Evolutionary conservation across 2,329 filamentous ascomycete species (phyloP), one percentile per base, ranked within the genome.

Genomic region (Fusarium lyarnte): DNA sequence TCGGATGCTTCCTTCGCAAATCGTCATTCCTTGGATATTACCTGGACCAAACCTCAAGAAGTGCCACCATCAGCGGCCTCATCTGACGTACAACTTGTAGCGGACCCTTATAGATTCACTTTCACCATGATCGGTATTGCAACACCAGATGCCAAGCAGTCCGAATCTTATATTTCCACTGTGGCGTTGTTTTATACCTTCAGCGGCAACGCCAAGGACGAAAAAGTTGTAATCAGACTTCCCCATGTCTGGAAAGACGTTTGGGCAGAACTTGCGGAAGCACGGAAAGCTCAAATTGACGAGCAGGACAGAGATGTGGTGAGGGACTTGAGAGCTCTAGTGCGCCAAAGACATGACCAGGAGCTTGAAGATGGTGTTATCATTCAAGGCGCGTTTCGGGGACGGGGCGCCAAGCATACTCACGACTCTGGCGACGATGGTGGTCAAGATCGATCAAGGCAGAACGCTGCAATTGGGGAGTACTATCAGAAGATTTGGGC

Each of bases 151-250:
- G 75, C 86, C 17, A 90, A 91, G 72, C 95, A 99, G 79, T 97
- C 96, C 10, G 95, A 98, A 80, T 91, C 92, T 3, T 98, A 92
- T 75, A 88, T 96, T 45, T 93, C 94, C 10, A 97, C 94, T 0
- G 87, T 90, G 17, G 94, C 93, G 4, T 83, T 99, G 3, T 98
- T 97, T 79, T 87, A 93, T 43, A 86, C 97, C 2, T 97, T 94
- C 72, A 90, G 90, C 3, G 87, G 89, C n/a, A 93, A 91, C 21
- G 82, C 89, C 0, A 96, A 94, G 75, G 95, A 98, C 77, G 94
- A 97, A 71, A 98, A 97, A 79, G 89, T 94, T 5, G 92, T 92
- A 66, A 80, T 97, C 70, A 89, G 93, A 55, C 85, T 99, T 21
- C 94, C 95, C 8, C 86, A 91, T 1, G 87, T 89, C 4, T 99